Conservation (phyloP, 495 filamentous ascomycete genomes). For the Venustampulla echinocandica region DNA sequence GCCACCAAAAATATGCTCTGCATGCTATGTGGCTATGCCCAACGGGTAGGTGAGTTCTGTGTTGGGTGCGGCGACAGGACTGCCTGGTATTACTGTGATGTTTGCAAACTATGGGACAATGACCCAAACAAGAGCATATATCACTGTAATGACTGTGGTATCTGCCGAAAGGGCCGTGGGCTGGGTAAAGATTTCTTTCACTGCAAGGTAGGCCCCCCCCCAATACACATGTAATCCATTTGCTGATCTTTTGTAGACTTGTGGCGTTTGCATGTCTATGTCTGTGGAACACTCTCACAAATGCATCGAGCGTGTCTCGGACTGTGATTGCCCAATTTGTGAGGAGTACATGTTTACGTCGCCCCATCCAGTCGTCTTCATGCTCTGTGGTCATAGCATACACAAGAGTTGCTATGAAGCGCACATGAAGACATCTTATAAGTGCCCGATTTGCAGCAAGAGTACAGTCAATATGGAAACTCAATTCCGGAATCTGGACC, state of each 20-base stretch:
- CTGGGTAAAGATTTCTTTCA: constrained; percentile 95
- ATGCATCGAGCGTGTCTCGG: constrained; percentile 88
- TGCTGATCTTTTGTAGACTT: constrained; percentile 48
- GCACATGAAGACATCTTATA: constrained; percentile 80
- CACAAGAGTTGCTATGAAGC: constrained; percentile 78
- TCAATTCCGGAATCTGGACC: constrained; percentile 82
- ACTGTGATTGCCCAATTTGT: constrained; percentile 98
- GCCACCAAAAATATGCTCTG: constrained; percentile 95
- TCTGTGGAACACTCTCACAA: constrained; percentile 71
- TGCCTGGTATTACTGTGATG: constrained; percentile 88
- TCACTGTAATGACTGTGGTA: constrained; percentile 93
- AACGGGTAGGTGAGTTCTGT: constrained; percentile 73
- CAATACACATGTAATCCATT: background rate
- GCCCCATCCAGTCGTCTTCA: constrained; percentile 76
- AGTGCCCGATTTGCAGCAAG: constrained; percentile 89
- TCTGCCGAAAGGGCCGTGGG: constrained; percentile 85
- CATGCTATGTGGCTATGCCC: constrained; percentile 87
- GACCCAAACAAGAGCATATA: constrained; percentile 88
- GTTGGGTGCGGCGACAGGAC: constrained; percentile 62
- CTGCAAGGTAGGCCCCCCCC: constrained; percentile 64
- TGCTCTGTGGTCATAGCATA: constrained; percentile 94
- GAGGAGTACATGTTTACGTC: constrained; percentile 98
- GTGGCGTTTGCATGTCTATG: constrained; percentile 85
- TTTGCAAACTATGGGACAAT: constrained; percentile 97
- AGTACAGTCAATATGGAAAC: constrained; percentile 95